These are phyloP conservation scores for Hymenotorrendiella dingleyae DNA, from an alignment of 2,329 filamentous ascomycete species.

Conservation along the genomic window DNA sequence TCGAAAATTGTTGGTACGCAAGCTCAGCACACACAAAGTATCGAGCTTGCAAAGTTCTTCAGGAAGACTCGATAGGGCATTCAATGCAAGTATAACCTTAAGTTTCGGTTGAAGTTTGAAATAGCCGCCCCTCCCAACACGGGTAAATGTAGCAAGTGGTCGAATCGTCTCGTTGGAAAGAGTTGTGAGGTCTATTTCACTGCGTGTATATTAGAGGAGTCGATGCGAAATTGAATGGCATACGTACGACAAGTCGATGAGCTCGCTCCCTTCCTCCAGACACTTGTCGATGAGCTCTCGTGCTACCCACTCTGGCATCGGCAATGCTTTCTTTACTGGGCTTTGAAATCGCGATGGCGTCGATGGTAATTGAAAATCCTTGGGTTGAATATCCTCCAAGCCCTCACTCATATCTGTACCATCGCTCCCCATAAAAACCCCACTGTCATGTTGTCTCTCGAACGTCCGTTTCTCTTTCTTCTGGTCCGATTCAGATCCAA, in stretches of 20 bases:
- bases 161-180: conserved; percentile 52
- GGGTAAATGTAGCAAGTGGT: conserved; percentile 48
- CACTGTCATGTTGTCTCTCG: conserved; percentile 59
- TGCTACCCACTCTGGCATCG: conserved; percentile 38
- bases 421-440: conserved; percentile 63
- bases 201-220: conserved; percentile 14
- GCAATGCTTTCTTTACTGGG: conserved; percentile 8
- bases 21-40: conserved; percentile 57
- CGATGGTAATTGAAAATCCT: conserved; percentile 7
- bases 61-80: conserved; percentile 51
- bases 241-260: conserved; percentile 56
- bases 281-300: conserved; percentile 44
- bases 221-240: background rate
- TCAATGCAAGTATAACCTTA: conserved; percentile 56
- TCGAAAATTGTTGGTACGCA: conserved; percentile 57
- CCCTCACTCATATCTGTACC: conserved; percentile 39
- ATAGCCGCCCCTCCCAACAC: conserved; percentile 41
- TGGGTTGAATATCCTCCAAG: conserved; percentile 2
- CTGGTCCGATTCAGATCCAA: conserved; percentile 8
- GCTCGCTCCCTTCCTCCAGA: conserved; percentile 53
- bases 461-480: conserved; percentile 43
- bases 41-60: conserved; percentile 55
- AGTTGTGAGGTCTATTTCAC: conserved; percentile 35
- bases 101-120: conserved; percentile 52
- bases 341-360: conserved; percentile 7